These are phyloP conservation scores for Capronia coronata DNA, from an alignment of 2,329 filamentous ascomycete species.

Conservation along the genomic window DNA sequence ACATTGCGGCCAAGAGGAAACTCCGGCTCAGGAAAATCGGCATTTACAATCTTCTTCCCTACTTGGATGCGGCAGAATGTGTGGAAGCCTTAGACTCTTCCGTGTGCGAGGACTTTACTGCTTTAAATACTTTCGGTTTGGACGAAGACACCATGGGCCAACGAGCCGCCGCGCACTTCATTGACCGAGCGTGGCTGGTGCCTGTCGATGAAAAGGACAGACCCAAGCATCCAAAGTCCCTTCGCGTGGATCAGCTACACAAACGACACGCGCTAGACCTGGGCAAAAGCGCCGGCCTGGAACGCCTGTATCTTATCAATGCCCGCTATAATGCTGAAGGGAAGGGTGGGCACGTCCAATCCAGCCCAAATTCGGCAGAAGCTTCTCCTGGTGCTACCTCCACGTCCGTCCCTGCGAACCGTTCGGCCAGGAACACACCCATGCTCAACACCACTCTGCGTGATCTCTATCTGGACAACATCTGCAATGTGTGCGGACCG, in stretches of 20 bases:
- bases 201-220: constrained; percentile 29
- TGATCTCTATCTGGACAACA: constrained; percentile 46
- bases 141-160: constrained; percentile 35
- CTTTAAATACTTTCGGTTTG: constrained; percentile 48
- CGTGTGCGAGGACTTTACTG: constrained; percentile 44
- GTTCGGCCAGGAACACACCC: constrained; percentile 21
- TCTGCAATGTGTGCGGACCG: constrained; percentile 47
- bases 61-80: constrained; percentile 44
- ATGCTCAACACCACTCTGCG: constrained; percentile 34
- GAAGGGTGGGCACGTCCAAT: constrained; percentile 1
- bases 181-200: constrained; percentile 49
- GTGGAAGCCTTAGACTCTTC: constrained; percentile 39
- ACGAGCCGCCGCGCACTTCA: constrained; percentile 43
- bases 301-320: constrained; percentile 49
- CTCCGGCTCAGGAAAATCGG: constrained; percentile 47
- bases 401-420: constrained; percentile 8
- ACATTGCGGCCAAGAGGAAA: constrained; percentile 42
- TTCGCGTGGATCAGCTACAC: constrained; percentile 46
- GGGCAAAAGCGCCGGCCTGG: constrained; percentile 39
- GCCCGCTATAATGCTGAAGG: constrained; percentile 20
- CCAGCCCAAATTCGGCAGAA: constrained; percentile 11
- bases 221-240: constrained; percentile 37
- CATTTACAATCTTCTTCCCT: constrained; percentile 53
- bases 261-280: constrained; percentile 42
- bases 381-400: constrained; percentile 29